Evolutionary conservation across 139 green algal species (phyloP).

Genomic region (Nannochloris sp.): DNA sequence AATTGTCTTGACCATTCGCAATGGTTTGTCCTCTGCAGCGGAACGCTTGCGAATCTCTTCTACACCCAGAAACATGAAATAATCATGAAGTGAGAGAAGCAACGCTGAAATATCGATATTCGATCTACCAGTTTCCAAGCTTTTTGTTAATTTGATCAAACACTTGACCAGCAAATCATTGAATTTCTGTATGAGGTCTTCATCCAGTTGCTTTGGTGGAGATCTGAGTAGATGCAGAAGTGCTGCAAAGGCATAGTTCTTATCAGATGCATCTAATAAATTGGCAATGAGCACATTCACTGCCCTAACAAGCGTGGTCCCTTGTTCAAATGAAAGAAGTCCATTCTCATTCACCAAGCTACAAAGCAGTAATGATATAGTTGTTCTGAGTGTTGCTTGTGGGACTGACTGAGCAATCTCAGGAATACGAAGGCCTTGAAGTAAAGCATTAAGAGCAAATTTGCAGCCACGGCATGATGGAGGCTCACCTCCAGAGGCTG

Average conservation of each 20-base stretch:
- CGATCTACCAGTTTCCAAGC: slow-evolving; percentile 25
- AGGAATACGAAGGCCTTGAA: slow-evolving; percentile 51
- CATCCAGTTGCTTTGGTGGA: slow-evolving; percentile 22
- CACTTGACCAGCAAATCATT: slow-evolving; percentile 91
- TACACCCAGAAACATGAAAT: slow-evolving; percentile 74
- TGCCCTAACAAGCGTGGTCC: slow-evolving; percentile 56
- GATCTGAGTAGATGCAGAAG: slow-evolving; percentile 66
- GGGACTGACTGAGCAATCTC: slow-evolving; percentile 19
- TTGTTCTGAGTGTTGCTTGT: slow-evolving; percentile 25
- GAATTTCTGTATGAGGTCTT: slow-evolving; percentile 42
- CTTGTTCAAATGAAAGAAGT: slow-evolving; percentile 39
- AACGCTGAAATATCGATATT: slow-evolving; percentile 69
- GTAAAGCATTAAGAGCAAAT: slow-evolving; percentile 88
- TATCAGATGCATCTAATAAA: slow-evolving; percentile 74
- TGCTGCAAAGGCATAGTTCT: slow-evolving; percentile 59
- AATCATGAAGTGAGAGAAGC: slow-evolving; percentile 77
- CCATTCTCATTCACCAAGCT: slow-evolving; percentile 52
- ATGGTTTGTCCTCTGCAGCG: slow-evolving; percentile 79
- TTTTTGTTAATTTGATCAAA: slow-evolving; percentile 93
- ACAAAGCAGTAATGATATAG: slow-evolving; percentile 48
- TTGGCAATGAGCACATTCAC: slow-evolving; percentile 94
- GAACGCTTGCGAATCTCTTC: slow-evolving; percentile 78
- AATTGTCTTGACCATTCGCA: slow-evolving; percentile 95
- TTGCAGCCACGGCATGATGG: slow-evolving; percentile 54
- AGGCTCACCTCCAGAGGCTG: slow-evolving; percentile 1